Base-by-base conservation (phyloP, 352 stramenopile genomes). In the Phytophthora pinifolia region DNA sequence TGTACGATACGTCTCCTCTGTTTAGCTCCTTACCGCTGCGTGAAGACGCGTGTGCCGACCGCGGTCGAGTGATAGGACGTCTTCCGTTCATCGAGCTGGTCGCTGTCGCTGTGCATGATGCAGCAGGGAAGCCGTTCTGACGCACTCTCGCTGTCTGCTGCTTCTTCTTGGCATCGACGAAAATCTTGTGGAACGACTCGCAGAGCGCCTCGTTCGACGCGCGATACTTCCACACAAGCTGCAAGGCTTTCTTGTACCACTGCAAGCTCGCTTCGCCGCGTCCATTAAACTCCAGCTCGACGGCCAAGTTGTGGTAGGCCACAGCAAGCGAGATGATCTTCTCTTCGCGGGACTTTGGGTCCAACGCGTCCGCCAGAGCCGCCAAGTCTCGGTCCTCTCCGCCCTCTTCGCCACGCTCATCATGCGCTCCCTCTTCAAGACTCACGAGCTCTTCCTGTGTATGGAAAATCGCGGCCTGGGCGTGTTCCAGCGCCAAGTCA, bases 201-300 rank as follows among this genome's bases (percentile, higher is more conserved):
- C 67, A 89, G 1, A 92, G 55, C 4, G 74, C 67, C 13, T 64
- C 54, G 20, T 92, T 90, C n/a, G 63, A 74, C 6, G 83, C 76
- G 14, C 70, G 66, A 54, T 86, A 88, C 41, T 76, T 81, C 51
- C 58, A 74, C 18, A 85, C 75, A 4, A 92, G 63, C 41, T 92
- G 77, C 9, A 90, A 56, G 1, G 83, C 79, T 48, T 92, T 90
- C 59, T 89, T 89, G 49, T 90, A 92, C 83, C 83, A 92, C 51
- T 92, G 83, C 9, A 92, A 63, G 50, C 83, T 89, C 9, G 79
- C 78, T 25, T 90, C 79, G 0, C 78, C 74, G 4, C 78, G 69
- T 3, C 62, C 64, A 37, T 89, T 92, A 50, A 90, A 89, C 51
- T 92, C 83, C 1, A 92, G 61, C 55, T 92, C 83, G 12, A 90